phyloP scores from a whole-genome alignment of 1,139 yeast genomes.

The Geotrichum histeridarum region DNA sequence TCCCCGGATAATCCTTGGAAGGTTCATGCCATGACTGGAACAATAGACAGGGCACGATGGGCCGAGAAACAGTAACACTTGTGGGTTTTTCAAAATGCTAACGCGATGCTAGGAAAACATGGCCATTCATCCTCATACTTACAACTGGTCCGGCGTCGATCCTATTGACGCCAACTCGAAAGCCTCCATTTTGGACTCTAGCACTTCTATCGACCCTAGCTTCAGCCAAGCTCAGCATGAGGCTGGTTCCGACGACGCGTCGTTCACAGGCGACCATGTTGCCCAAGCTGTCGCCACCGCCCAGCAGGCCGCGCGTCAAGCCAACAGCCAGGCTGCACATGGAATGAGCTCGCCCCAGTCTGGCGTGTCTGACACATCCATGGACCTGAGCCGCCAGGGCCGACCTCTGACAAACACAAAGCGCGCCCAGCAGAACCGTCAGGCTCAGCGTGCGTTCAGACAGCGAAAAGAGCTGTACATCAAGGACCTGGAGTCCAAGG shows the following conservation, averaged over 20 bases:
- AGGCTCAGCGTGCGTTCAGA: slow-evolving; percentile 84
- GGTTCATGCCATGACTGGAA: not conserved
- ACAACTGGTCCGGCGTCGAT: slow-evolving; percentile 18
- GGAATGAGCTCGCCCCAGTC: slow-evolving; percentile 1
- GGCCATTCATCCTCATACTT: slow-evolving; percentile 13
- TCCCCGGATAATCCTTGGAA: not conserved
- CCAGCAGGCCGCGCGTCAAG: slow-evolving; percentile 12
- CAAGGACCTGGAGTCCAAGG: slow-evolving; percentile 68
- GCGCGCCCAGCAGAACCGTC: slow-evolving; percentile 84
- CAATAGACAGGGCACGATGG: not conserved
- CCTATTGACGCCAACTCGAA: slow-evolving; percentile 16
- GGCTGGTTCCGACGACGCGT: slow-evolving; percentile 13
- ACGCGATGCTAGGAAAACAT: not conserved
- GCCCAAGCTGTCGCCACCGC: slow-evolving; percentile 20
- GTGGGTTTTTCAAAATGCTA: not conserved
- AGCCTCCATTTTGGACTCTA: slow-evolving; percentile 11
- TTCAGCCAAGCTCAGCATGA: slow-evolving; percentile 15
- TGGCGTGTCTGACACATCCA: not conserved
- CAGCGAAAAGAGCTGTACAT: slow-evolving; percentile 72
- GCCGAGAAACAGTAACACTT: not conserved
- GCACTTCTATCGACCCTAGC: slow-evolving; percentile 18
- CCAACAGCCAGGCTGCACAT: slow-evolving; percentile 5
- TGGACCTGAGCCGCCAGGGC: slow-evolving; percentile 33
- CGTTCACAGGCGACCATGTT: slow-evolving; percentile 14
- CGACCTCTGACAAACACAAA: slow-evolving; percentile 60